Evolutionary conservation across 2,329 filamentous ascomycete genomes (phyloP).

Genomic region (Trichothecium roseum): DNA sequence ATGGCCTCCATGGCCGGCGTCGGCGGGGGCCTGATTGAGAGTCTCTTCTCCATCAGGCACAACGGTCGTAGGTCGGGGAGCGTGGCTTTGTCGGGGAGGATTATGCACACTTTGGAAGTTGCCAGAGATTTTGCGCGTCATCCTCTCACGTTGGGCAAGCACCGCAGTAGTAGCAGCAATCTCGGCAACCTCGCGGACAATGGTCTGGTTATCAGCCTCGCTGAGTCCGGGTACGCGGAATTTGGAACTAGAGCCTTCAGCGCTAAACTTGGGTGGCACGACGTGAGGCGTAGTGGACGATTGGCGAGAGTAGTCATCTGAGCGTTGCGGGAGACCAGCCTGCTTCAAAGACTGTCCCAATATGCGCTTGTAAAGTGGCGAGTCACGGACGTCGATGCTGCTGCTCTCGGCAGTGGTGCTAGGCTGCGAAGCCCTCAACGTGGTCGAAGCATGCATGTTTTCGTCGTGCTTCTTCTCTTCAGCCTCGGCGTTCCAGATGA

Average conservation of each 20-base stretch:
- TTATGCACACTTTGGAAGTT: neutral
- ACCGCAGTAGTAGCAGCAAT: constrained; percentile 87
- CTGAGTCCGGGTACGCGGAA: constrained; percentile 60
- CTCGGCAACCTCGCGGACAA: constrained; percentile 83
- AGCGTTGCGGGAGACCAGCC: constrained; percentile 54
- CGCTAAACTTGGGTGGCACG: constrained; percentile 58
- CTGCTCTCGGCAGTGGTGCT: constrained; percentile 34
- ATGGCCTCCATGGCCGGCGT: constrained; percentile 57
- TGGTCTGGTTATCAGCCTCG: constrained; percentile 67
- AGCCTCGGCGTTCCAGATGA: constrained; percentile 86
- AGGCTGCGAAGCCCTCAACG: constrained; percentile 22
- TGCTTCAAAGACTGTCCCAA: constrained; percentile 83
- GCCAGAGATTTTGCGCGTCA: constrained; percentile 29
- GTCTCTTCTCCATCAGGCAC: constrained; percentile 2
- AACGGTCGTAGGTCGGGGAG: neutral
- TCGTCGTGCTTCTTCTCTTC: constrained; percentile 66
- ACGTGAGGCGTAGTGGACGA: constrained; percentile 52
- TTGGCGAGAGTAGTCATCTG: constrained; percentile 32
- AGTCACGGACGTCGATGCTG: constrained; percentile 68
- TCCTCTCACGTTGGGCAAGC: constrained; percentile 67
- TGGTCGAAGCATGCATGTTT: constrained; percentile 20
- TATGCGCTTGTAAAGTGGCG: constrained; percentile 85
- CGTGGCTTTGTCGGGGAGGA: too few relatives aligned
- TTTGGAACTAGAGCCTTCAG: constrained; percentile 27
- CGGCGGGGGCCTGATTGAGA: constrained; percentile 10